phyloP scores from a whole-genome alignment of 2,329 filamentous ascomycete species.

The Ilyonectria robusta region DNA sequence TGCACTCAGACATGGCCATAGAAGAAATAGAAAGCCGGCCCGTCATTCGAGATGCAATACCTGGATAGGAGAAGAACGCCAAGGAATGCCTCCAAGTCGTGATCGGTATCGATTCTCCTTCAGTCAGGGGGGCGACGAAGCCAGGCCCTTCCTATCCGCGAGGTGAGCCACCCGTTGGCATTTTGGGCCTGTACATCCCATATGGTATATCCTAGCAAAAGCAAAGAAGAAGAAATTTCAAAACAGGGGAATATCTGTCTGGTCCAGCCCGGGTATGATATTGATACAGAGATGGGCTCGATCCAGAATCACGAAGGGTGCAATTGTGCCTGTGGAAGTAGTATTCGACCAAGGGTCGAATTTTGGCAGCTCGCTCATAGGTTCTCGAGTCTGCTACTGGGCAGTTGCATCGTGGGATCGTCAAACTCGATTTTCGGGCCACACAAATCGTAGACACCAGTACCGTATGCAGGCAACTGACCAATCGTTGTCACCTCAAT shows the following conservation, averaged over 20 bases:
- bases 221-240: conserved; percentile 38
- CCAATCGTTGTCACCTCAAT: conserved; percentile 71
- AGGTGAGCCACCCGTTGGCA: conserved; percentile 3
- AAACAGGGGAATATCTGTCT: conserved; percentile 38
- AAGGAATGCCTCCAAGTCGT: conserved; percentile 35
- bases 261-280: conserved; percentile 44
- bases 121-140: conserved; percentile 22
- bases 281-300: conserved; percentile 43
- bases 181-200: conserved; percentile 49
- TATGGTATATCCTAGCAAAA: conserved; percentile 50
- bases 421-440: conserved; percentile 70
- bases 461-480: conserved; percentile 64
- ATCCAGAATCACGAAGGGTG: conserved; percentile 16
- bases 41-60: conserved; percentile 8
- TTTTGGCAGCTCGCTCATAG: conserved; percentile 57
- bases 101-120: conserved; percentile 31
- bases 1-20: background rate
- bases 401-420: conserved; percentile 71
- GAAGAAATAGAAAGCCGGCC: conserved; percentile 7
- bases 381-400: conserved; percentile 70
- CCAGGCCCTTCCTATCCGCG: conserved; percentile 24
- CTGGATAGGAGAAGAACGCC: conserved; percentile 28
- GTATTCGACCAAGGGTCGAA: conserved; percentile 28
- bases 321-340: background rate
- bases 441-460: conserved; percentile 68